Evolutionary conservation across 495 filamentous ascomycete genomes (phyloP).

Genomic region (Astrocystis sublimbata): DNA sequence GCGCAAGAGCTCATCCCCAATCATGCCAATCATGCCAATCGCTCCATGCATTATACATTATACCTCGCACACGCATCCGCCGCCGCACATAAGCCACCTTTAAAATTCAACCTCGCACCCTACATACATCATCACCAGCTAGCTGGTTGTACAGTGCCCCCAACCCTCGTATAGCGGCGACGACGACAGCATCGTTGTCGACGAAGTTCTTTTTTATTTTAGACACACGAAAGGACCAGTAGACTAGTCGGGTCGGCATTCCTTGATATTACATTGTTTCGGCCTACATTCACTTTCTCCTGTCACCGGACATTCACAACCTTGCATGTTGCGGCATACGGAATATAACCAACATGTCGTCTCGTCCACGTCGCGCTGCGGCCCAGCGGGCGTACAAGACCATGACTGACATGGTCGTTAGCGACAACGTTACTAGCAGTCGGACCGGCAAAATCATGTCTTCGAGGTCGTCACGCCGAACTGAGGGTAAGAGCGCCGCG

Average conservation of each 20-base stretch:
- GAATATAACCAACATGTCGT: constrained; percentile 36
- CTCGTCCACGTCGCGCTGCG: constrained; percentile 47
- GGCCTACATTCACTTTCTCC: background rate
- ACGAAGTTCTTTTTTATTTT: background rate
- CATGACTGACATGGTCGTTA: constrained; percentile 54
- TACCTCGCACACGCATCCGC: background rate
- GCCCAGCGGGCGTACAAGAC: constrained; percentile 50
- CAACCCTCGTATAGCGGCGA: background rate
- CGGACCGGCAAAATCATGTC: constrained; percentile 47
- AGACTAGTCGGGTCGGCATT: background rate
- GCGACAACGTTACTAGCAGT: constrained; percentile 44
- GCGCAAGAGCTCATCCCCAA: constrained; percentile 13
- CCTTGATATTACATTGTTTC: background rate
- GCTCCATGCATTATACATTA: background rate
- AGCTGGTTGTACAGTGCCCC: background rate
- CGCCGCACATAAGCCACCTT: constrained; percentile 13
- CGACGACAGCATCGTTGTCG: background rate
- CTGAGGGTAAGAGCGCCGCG: constrained; percentile 44
- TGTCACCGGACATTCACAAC: background rate
- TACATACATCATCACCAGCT: background rate
- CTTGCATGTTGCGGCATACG: constrained; percentile 5
- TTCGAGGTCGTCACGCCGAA: constrained; percentile 49
- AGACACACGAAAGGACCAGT: constrained; percentile 2
- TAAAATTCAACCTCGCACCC: constrained; percentile 5
- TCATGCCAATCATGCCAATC: constrained; percentile 3